Evolutionary conservation across 73 alveolate species (phyloP).

Genomic region (Effrenium voratum): DNA sequence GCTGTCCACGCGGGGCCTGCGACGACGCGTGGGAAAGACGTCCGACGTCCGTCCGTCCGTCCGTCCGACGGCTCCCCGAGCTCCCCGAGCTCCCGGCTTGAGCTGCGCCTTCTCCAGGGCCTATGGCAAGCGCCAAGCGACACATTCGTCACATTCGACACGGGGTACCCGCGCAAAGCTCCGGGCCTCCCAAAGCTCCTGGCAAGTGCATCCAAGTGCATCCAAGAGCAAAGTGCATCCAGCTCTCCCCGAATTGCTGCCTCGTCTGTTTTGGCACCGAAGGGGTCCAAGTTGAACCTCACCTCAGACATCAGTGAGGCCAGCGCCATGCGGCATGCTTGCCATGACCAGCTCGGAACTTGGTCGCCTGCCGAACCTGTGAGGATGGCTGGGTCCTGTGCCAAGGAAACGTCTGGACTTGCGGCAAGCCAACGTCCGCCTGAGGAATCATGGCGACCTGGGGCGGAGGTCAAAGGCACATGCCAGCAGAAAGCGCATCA

Average conservation of each 20-base stretch:
- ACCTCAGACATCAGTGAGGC: too few species aligned
- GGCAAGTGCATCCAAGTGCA: background rate
- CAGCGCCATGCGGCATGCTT: too few species aligned
- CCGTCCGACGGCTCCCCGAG: too few species aligned
- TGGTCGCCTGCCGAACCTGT: conserved; percentile 3
- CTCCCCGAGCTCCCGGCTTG: background rate
- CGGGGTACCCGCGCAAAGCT: background rate
- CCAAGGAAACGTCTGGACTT: background rate
- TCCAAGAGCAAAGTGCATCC: background rate
- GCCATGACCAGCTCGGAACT: too few species aligned
- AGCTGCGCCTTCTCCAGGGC: conserved; percentile 51
- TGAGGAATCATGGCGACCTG: conserved; percentile 90
- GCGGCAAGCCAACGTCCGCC: background rate
- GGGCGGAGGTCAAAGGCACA: background rate
- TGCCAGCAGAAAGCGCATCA: background rate
- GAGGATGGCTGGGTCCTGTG: conserved; percentile 76
- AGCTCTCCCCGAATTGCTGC: background rate
- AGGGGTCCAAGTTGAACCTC: conserved; percentile 77
- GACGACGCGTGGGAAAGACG: background rate
- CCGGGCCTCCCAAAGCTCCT: conserved; percentile 85
- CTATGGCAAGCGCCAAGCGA: background rate
- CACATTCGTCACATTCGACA: background rate
- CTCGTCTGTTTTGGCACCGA: conserved; percentile 48
- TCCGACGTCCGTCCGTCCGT: background rate
- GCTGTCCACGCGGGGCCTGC: conserved; percentile 57